Evolutionary conservation across 441 rosid genomes (phyloP).

Genomic region (Cnidoscolus chayamansa): DNA sequence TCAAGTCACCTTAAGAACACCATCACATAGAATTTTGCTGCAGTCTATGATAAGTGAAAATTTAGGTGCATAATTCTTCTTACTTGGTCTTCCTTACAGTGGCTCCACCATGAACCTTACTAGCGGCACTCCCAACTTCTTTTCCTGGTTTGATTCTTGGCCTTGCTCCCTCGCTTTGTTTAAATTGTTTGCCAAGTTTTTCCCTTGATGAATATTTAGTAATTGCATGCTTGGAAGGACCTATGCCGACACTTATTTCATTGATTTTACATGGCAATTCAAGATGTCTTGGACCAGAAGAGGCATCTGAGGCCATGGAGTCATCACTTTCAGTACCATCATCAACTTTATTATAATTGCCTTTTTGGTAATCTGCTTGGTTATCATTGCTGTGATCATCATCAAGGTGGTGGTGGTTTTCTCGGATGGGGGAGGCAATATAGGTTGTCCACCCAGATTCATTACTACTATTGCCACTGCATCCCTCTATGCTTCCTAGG

Average conservation of each 20-base stretch:
- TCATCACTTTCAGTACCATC: conserved; percentile 53
- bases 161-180: conserved; percentile 27
- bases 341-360: conserved; percentile 13
- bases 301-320: conserved; percentile 84
- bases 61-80: neutral
- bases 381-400: conserved; percentile 22
- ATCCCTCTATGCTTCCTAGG: conserved; percentile 42
- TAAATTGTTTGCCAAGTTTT: conserved; percentile 31
- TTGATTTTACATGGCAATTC: conserved; percentile 23
- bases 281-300: conserved; percentile 60
- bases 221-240: conserved; percentile 34
- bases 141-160: conserved; percentile 33
- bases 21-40: neutral
- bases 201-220: conserved; percentile 31
- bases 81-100: conserved; percentile 39
- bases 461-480: conserved; percentile 50
- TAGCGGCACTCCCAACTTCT: conserved; percentile 33
- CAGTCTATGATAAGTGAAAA: neutral
- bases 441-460: conserved; percentile 92
- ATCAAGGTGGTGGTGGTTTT: conserved; percentile 18
- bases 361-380: conserved; percentile 23
- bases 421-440: conserved; percentile 49
- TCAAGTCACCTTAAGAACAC: conserved; percentile 1
- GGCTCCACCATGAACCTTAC: conserved; percentile 40
- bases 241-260: conserved; percentile 11